Conservation (phyloP, 345 rosid species). For the Populus euphratica region DNA sequence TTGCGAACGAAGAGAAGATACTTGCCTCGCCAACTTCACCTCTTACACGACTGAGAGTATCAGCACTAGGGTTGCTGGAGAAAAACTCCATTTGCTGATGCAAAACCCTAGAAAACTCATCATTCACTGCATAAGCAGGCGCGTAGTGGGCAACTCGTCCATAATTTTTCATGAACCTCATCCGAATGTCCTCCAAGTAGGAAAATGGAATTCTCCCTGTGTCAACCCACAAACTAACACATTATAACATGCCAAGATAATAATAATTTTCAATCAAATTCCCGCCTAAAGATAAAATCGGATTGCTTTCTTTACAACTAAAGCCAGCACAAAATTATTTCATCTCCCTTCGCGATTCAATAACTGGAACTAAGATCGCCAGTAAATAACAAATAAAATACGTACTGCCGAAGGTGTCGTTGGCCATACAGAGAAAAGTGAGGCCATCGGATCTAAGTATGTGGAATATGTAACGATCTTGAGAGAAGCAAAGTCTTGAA, state of each 20-base stretch:
- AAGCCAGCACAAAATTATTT: too few species aligned
- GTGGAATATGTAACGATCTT: constrained; percentile 90
- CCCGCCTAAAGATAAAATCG: background rate
- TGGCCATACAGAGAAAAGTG: constrained; percentile 92
- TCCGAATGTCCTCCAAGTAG: constrained; percentile 89
- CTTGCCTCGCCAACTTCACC: constrained; percentile 93
- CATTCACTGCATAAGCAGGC: constrained; percentile 96
- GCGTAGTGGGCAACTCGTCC: constrained; percentile 75
- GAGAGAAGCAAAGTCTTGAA: constrained; percentile 82
- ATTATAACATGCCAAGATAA: background rate
- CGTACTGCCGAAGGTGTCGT: constrained; percentile 90
- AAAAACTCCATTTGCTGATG: constrained; percentile 99
- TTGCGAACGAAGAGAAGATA: constrained; percentile 7
- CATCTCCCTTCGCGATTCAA: too few species aligned
- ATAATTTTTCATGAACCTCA: constrained; percentile 97
- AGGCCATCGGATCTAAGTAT: constrained; percentile 90
- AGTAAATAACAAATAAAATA: background rate
- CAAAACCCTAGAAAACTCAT: constrained; percentile 96
- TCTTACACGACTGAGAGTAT: constrained; percentile 84
- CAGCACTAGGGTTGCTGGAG: constrained; percentile 87
- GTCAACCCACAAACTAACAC: constrained; percentile 15
- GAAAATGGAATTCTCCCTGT: constrained; percentile 97
- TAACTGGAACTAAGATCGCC: too few species aligned
- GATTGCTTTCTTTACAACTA: background rate
- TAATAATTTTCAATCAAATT: too few species aligned